Evolutionary conservation across 2,329 filamentous ascomycete species (phyloP), one percentile per base, ranked within the genome.

Genomic region (Sarocladiaceae sp.): DNA sequence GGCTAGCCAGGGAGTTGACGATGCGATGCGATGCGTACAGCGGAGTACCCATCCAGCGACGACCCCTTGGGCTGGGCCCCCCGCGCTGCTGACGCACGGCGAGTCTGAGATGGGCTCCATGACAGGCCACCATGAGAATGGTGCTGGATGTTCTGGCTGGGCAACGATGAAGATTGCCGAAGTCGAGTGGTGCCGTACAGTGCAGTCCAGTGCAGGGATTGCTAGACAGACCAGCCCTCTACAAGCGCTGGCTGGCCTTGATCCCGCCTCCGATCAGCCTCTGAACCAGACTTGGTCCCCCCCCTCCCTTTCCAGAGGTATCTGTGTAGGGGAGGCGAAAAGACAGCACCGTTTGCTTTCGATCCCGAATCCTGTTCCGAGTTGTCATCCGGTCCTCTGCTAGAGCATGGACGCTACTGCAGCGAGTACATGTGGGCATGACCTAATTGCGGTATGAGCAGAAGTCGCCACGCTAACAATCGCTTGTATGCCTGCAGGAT

Each of bases 1-100:
- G 37, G 24, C 13, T 27, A 24, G 24, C 19, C 34, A 11, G 26
- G 34, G 23, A 41, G 37, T 27, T 12, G 20, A 39, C 37, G 37
- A 41, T 41, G 37, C 37, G 37, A 41, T 41, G 37, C 37, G 37
- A 41, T 41, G 37, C 37, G 37, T 41, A 41, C 37, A n/a, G n/a
- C n/a, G n/a, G n/a, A n/a, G n/a, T 16, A 41, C 37, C 37, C 37
- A 41, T 24, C 37, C 21, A 29, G 15, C 15, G 19, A 29, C 18
- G 15, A n/a, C 34, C 34, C 34, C 34, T 39, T 19, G 19, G 4
- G 9, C 5, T 15, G 13, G 6, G 12, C 34, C 37, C 37, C 37
- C 37, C 37, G 37, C 37, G 37, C 23, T 41, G 37, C 37, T 41
- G 37, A 41, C 37, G 37, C 37, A 41, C 37, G 37, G 23, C 37